These are phyloP conservation scores for Phytophthora hibernalis DNA, from an alignment of 352 stramenopile species.

Conservation along the genomic window DNA sequence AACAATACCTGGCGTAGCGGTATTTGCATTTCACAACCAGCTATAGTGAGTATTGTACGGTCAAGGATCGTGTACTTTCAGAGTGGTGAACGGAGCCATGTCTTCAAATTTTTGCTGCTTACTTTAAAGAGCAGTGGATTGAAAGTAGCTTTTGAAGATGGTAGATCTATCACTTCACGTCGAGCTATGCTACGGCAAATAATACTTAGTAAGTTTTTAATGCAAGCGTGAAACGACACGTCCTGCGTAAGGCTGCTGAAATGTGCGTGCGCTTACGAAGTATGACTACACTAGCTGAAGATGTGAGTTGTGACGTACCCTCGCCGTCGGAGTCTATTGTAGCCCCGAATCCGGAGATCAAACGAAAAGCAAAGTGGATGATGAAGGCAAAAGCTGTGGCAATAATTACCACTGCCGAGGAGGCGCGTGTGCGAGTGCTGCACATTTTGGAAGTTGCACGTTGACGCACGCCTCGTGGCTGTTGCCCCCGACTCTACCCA, in stretches of 20 bases:
- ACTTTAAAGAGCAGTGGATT: slow-evolving; percentile 18
- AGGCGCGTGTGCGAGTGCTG: not conserved
- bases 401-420: not conserved
- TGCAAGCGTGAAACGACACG: slow-evolving; percentile 13
- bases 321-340: slow-evolving; percentile 2
- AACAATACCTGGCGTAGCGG: not conserved
- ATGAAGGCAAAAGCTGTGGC: slow-evolving; percentile 8
- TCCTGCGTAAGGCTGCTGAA: slow-evolving; percentile 1
- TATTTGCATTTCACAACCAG: slow-evolving; percentile 12
- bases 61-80: slow-evolving; percentile 2
- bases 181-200: slow-evolving; percentile 18
- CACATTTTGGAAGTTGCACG: slow-evolving; percentile 26
- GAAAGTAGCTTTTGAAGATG: slow-evolving; percentile 19
- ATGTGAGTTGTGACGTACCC: slow-evolving; percentile 2
- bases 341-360: slow-evolving; percentile 11
- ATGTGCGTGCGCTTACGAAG: slow-evolving; percentile 10
- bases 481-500: too few relatives aligned
- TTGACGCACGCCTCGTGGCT: too few relatives aligned
- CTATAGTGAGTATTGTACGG: not conserved
- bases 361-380: slow-evolving; percentile 22
- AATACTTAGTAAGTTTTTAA: slow-evolving; percentile 9
- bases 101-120: not conserved
- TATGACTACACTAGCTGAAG: slow-evolving; percentile 13
- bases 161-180: slow-evolving; percentile 5
- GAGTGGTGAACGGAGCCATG: not conserved